Evolutionary conservation across 2,329 filamentous ascomycete species (phyloP).

Genomic region (Polychaeton citri): DNA sequence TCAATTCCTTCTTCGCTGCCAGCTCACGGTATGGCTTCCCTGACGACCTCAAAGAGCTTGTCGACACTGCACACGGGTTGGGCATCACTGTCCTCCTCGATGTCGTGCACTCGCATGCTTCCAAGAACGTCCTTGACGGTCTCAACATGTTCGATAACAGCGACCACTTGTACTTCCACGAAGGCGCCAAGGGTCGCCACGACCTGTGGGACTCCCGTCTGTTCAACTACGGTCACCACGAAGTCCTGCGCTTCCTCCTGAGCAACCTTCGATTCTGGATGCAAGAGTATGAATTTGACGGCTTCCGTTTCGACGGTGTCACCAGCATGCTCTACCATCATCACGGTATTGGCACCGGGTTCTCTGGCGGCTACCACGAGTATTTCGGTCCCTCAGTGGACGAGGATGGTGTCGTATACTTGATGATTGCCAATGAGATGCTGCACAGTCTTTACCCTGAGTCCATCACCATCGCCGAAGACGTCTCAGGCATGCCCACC

Average conservation of each 20-base stretch:
- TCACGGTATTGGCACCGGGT: conserved; percentile 96
- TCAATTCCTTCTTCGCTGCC: conserved; percentile 97
- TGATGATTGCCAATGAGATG: conserved; percentile 95
- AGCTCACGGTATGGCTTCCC: conserved; percentile 90
- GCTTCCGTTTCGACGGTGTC: conserved; percentile 94
- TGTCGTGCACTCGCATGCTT: conserved; percentile 94
- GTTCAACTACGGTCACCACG: conserved; percentile 93
- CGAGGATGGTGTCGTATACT: conserved; percentile 84
- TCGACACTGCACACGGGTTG: conserved; percentile 86
- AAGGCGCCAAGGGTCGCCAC: conserved; percentile 69
- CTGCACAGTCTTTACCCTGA: conserved; percentile 81
- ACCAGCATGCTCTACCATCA: conserved; percentile 96
- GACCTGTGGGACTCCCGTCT: conserved; percentile 92
- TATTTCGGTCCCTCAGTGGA: conserved; percentile 87
- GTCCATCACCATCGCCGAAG: conserved; percentile 84
- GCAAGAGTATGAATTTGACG: conserved; percentile 94
- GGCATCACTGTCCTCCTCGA: conserved; percentile 86
- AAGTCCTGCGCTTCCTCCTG: conserved; percentile 87
- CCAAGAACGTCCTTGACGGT: conserved; percentile 91
- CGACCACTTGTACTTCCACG: conserved; percentile 93
- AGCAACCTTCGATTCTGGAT: conserved; percentile 98
- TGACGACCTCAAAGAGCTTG: conserved; percentile 90
- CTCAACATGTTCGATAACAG: conserved; percentile 92
- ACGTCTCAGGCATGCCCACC: conserved; percentile 98
- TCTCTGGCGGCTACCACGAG: conserved; percentile 95